Evolutionary conservation across 75 land plant species (phyloP), one percentile per base, ranked within the genome.

Genomic region (Azolla pinnata): DNA sequence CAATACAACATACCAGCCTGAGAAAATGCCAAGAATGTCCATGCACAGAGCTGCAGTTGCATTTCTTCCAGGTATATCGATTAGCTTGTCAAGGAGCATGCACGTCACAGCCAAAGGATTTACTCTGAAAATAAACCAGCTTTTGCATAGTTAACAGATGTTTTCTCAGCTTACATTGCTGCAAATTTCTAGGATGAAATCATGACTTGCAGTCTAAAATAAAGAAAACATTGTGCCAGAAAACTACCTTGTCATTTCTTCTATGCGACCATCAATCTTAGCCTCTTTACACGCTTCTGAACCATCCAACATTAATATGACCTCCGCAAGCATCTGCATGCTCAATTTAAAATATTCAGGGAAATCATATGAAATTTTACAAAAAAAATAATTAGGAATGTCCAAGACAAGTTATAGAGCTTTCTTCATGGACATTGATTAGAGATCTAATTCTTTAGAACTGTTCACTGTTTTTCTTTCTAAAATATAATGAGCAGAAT

Each of bases 181-280:
- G n/a, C n/a, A n/a, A n/a, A n/a, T n/a, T n/a, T n/a, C n/a, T n/a
- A n/a, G n/a, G n/a, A n/a, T n/a, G n/a, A n/a, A n/a, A n/a, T n/a
- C n/a, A n/a, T n/a, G n/a, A n/a, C n/a, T n/a, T n/a, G n/a, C n/a
- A n/a, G n/a, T n/a, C n/a, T n/a, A n/a, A n/a, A n/a, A n/a, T n/a
- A 7, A 2, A 3, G 5, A 23, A 23, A 29, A 32, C 25, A 4
- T 9, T 31, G 33, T 2, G 5, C 24, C 25, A 58, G 17, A 3
- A 44, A 34, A 31, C 31, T 12, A 67, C 70, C 70, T 67, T 40
- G 50, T 33, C 25, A 44, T 48, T 21, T 34, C 30, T n/a, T 46
- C 63, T 63, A 67, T 60, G 40, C 70, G 70, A 9, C 70, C 70
- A 59, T 67, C 70, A 50, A 38, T 26, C 2, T 55, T 62, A 44